Evolutionary conservation across 805 yeast species (phyloP).

Genomic region (Debaryomyces tyrocola): DNA sequence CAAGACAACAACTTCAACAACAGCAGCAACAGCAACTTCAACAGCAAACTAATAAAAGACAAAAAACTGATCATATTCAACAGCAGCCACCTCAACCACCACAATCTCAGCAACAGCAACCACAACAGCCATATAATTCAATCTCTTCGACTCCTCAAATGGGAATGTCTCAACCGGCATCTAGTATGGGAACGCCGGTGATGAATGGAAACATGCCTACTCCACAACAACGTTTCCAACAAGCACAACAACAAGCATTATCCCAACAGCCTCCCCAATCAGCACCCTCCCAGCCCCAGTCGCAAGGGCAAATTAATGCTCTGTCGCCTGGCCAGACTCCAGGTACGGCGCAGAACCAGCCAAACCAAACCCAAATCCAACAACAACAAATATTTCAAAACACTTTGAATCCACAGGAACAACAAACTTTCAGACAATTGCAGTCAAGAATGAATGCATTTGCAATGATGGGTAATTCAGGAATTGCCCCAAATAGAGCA

Average conservation of each 20-base stretch:
- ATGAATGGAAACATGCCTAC: constrained; percentile 14
- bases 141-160: constrained; percentile 11
- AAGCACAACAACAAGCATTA: constrained; percentile 9
- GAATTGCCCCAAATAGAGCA: constrained; percentile 43
- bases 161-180: constrained; percentile 12
- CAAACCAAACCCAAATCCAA: constrained; percentile 29
- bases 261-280: constrained; percentile 7
- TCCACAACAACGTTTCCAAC: constrained; percentile 8
- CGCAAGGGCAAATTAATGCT: constrained; percentile 19
- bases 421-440: constrained; percentile 39
- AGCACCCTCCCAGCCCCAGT: constrained; percentile 20
- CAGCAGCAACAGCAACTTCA: constrained; percentile 14
- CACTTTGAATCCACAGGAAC: constrained; percentile 41
- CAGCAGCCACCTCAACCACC: constrained; percentile 1
- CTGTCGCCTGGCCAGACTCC: constrained; percentile 11
- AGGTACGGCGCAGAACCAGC: constrained; percentile 12
- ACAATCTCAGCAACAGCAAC: constrained; percentile 12
- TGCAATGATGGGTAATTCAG: constrained; percentile 43
- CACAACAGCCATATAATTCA: constrained; percentile 10
- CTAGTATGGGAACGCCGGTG: constrained; percentile 15
- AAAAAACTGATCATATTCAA: constrained; percentile 13
- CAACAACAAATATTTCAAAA: constrained; percentile 47
- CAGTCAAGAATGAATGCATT: constrained; percentile 41
- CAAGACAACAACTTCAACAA: constrained; percentile 9
- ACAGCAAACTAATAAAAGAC: constrained; percentile 17